Evolutionary conservation across 176 grass and related monocot genomes (phyloP), one percentile per base, ranked within the genome.

Genomic region (Tuctoria greenei): DNA sequence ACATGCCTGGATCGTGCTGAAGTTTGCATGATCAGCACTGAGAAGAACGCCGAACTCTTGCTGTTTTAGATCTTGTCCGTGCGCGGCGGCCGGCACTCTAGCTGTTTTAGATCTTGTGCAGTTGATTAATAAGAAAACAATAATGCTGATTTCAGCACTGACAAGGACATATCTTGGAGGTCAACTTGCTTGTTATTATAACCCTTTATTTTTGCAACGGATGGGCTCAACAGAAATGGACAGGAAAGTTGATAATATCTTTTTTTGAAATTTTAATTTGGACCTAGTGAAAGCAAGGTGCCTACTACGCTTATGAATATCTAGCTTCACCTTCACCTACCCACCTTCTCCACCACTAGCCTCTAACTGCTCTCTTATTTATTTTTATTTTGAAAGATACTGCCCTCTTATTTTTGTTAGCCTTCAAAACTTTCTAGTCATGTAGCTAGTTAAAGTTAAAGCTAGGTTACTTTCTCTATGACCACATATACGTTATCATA

Each of bases 221-320:
- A 34, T 27, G 37, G 20, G 18, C 37, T 37, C 50, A 64, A 54
- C 40, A 46, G 23, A 84, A 42, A 51, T 42, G 34, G 16, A 8
- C 11, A 50, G 15, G 38, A 27, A 52, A 65, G 13, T 46, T 11
- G 31, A 70, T 34, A 61, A 26, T 25, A 34, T 61, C n/a, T 18
- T 14, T 70, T 52, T 24, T 18, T 16, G 28, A 61, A 27, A 23
- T 31, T 56, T 1, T 54, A 65, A 42, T 42, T 61, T 66, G 36
- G 4, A 57, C 17, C 23, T 18, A 74, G 46, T 17, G 47, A 63
- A 56, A 51, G 1, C 5, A 71, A 56, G 66, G 35, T 44, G 0
- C 9, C 36, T 71, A 54, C 56, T 31, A 54, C 64, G 16, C 67
- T 46, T 36, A 40, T 1, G 64, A 71, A 78, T 43, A 78, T 78